Conservation (phyloP, 805 yeast species). For the Metschnikowia picachoensis region DNA sequence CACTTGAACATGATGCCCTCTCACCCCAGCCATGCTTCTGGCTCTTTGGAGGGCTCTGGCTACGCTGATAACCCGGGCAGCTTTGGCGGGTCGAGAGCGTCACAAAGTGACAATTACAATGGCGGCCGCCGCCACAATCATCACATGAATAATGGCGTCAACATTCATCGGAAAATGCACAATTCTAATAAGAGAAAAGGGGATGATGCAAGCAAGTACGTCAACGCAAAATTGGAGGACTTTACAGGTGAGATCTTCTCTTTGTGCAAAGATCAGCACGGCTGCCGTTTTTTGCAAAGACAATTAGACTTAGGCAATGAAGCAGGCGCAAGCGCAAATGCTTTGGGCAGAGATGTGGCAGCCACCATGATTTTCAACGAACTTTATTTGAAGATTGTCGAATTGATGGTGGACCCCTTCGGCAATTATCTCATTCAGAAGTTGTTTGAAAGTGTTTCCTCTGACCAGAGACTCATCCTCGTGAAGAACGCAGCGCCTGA, state of each 20-base stretch:
- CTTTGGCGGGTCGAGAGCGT: constrained; percentile 6
- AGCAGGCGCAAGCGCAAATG: constrained; percentile 2
- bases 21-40: not conserved
- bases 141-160: constrained; percentile 25
- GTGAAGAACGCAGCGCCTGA: constrained; percentile 70
- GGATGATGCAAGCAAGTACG: constrained; percentile 69
- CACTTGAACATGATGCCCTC: not conserved
- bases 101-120: constrained; percentile 2
- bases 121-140: constrained; percentile 11
- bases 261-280: constrained; percentile 93
- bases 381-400: constrained; percentile 71
- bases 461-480: constrained; percentile 64
- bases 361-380: constrained; percentile 79
- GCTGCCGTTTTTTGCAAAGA: constrained; percentile 87
- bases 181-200: constrained; percentile 37
- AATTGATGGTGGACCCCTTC: constrained; percentile 91
- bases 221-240: constrained; percentile 64
- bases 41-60: not conserved
- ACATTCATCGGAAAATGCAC: constrained; percentile 43
- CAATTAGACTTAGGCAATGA: constrained; percentile 66
- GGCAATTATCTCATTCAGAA: constrained; percentile 96
- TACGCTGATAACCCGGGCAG: not conserved
- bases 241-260: constrained; percentile 71
- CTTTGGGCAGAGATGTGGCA: constrained; percentile 39
- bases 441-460: constrained; percentile 69